Conservation (phyloP, 495 filamentous ascomycete genomes). For the Corynascus novoguineensis region DNA sequence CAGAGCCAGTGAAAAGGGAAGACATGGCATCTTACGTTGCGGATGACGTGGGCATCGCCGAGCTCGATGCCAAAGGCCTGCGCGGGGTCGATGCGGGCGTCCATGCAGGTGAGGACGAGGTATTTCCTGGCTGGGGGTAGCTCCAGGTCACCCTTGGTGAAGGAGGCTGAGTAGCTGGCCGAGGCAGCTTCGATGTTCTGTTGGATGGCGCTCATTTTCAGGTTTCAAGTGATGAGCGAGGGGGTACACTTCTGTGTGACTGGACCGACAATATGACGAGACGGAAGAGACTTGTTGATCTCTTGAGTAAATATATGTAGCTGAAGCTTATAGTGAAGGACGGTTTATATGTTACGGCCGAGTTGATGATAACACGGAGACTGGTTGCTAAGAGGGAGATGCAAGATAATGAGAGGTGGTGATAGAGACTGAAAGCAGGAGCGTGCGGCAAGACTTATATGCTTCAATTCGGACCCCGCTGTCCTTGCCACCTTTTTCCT, state of each 20-base stretch:
- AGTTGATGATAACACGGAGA: neutral
- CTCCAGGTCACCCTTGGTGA: constrained; percentile 59
- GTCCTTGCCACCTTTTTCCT: neutral
- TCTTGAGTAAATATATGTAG: too few relatives aligned
- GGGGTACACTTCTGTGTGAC: too few relatives aligned
- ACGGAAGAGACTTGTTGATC: too few relatives aligned
- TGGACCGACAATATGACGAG: too few relatives aligned
- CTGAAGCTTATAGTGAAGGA: too few relatives aligned
- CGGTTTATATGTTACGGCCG: neutral
- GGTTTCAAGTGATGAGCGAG: neutral
- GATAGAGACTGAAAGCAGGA: neutral
- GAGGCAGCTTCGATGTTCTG: constrained; percentile 55
- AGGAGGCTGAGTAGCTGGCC: constrained; percentile 53
- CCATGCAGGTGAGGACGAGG: constrained; percentile 71
- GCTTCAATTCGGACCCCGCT: neutral
- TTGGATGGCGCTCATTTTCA: constrained; percentile 41
- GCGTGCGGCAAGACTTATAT: constrained; percentile 6
- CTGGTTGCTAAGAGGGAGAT: neutral
- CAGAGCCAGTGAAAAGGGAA: neutral
- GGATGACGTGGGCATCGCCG: constrained; percentile 76
- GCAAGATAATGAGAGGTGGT: neutral
- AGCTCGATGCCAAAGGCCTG: constrained; percentile 67
- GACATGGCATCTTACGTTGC: constrained; percentile 45
- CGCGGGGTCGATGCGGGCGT: constrained; percentile 71
- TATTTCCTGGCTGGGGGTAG: constrained; percentile 70